phyloP scores from a whole-genome alignment of 805 yeast species.

The Wickerhamomyces queroliae region DNA sequence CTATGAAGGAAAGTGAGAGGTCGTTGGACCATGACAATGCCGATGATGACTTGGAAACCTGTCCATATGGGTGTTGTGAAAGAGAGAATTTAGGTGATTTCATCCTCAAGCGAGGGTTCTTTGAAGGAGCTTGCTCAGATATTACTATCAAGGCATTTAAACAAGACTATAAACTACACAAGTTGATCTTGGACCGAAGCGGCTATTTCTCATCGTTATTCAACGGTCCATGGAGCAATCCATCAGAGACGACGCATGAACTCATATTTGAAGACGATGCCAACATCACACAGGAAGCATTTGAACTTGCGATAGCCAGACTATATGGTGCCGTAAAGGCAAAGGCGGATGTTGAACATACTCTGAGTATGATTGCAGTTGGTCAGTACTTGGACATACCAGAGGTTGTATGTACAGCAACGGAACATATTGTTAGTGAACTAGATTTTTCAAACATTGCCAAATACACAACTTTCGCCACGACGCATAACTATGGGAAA shows the following conservation, averaged over 20 bases:
- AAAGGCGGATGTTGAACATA: conserved; percentile 27
- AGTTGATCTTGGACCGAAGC: conserved; percentile 37
- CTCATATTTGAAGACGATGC: conserved; percentile 35
- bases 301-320: conserved; percentile 41
- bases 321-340: conserved; percentile 38
- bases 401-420: conserved; percentile 37
- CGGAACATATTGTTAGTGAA: conserved; percentile 29
- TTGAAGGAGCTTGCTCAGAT: conserved; percentile 43
- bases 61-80: conserved; percentile 26
- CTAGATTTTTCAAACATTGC: conserved; percentile 33
- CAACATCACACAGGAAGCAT: conserved; percentile 36
- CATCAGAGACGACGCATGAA: conserved; percentile 17
- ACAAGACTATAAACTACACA: conserved; percentile 38
- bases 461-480: conserved; percentile 35
- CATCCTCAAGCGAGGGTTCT: conserved; percentile 32
- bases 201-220: conserved; percentile 43
- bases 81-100: conserved; percentile 21
- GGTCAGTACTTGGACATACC: conserved; percentile 45
- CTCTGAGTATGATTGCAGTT: conserved; percentile 39
- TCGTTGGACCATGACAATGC: background rate
- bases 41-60: conserved; percentile 8
- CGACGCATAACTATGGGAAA: conserved; percentile 36
- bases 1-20: background rate
- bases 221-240: conserved; percentile 36
- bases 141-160: conserved; percentile 43